Conservation (phyloP, 2,329 filamentous ascomycete genomes). For the Phialocephala subalpina region DNA sequence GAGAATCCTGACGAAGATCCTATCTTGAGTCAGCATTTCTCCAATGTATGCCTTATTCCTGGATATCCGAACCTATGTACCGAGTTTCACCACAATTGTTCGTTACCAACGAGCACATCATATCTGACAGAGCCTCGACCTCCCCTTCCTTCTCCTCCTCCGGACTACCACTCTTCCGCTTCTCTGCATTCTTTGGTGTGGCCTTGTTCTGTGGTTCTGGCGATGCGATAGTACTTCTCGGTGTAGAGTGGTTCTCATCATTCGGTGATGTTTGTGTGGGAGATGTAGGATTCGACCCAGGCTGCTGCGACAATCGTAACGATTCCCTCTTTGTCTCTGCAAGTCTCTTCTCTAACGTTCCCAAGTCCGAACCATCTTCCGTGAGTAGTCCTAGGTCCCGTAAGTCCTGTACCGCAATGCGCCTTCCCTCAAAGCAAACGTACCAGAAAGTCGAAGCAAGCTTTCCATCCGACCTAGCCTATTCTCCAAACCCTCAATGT, state of each 20-base stretch:
- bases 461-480: slow-evolving; percentile 96
- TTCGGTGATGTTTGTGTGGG: slow-evolving; percentile 53
- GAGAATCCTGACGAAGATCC: slow-evolving; percentile 97
- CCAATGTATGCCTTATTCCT: background rate
- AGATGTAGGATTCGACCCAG: slow-evolving; percentile 40
- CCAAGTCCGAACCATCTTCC: slow-evolving; percentile 90
- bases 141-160: slow-evolving; percentile 68
- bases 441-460: slow-evolving; percentile 82
- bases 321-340: slow-evolving; percentile 62
- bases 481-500: slow-evolving; percentile 97
- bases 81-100: slow-evolving; percentile 94
- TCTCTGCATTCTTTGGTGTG: slow-evolving; percentile 36
- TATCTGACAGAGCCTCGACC: slow-evolving; percentile 89
- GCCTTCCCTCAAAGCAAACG: slow-evolving; percentile 35
- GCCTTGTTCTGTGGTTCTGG: slow-evolving; percentile 49
- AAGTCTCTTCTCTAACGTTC: slow-evolving; percentile 82
- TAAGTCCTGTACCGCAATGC: background rate
- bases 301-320: slow-evolving; percentile 39
- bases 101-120: slow-evolving; percentile 98
- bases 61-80: slow-evolving; percentile 77
- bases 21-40: slow-evolving; percentile 48
- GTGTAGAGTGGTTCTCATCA: slow-evolving; percentile 48
- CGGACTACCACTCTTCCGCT: slow-evolving; percentile 38
- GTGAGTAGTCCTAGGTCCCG: slow-evolving; percentile 72
- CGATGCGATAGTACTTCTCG: slow-evolving; percentile 57